Evolutionary conservation across 1,284 basidiomycete genomes (phyloP).

Genomic region (Trametes sp.): DNA sequence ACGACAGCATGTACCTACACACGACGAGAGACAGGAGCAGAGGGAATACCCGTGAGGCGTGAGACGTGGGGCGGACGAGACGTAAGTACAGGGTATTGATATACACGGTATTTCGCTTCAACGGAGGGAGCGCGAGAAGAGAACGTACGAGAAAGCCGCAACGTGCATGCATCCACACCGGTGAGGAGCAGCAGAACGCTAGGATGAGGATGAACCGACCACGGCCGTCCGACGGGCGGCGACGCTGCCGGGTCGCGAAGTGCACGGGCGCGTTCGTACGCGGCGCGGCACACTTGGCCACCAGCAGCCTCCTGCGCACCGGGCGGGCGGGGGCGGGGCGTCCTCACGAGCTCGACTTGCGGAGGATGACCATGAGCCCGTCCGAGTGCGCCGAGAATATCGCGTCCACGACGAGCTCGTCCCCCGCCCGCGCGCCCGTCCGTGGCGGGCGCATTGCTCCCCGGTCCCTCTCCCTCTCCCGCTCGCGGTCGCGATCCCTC

Average conservation of each 20-base stretch:
- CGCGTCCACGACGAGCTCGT: conserved; percentile 66
- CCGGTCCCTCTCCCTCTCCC: conserved; percentile 1
- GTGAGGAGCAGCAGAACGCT: no score
- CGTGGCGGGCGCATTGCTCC: conserved; percentile 10
- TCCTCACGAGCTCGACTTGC: conserved; percentile 39
- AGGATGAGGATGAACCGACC: no score
- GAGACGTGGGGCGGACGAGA: not conserved
- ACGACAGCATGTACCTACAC: not conserved
- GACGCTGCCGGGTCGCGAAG: conserved; percentile 9
- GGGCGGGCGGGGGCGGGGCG: not conserved
- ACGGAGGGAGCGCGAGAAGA: no score
- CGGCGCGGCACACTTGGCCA: conserved; percentile 3
- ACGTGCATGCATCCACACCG: no score
- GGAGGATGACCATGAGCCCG: conserved; percentile 77
- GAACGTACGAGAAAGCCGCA: no score
- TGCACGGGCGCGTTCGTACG: not conserved
- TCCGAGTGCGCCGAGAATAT: conserved; percentile 85
- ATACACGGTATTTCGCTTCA: not conserved
- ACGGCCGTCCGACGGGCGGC: no score
- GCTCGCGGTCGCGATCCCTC: not conserved
- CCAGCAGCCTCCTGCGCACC: conserved; percentile 6
- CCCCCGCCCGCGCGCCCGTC: conserved; percentile 31
- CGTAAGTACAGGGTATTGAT: conserved; percentile 5
- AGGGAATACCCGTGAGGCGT: not conserved
- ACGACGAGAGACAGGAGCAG: not conserved